Percentiles rank a stretch among this genome's conserved stretches.
phyloP scores from a whole-genome alignment of 1,284 basidiomycete genomes.

The Apiotrichum gamsii region DNA sequence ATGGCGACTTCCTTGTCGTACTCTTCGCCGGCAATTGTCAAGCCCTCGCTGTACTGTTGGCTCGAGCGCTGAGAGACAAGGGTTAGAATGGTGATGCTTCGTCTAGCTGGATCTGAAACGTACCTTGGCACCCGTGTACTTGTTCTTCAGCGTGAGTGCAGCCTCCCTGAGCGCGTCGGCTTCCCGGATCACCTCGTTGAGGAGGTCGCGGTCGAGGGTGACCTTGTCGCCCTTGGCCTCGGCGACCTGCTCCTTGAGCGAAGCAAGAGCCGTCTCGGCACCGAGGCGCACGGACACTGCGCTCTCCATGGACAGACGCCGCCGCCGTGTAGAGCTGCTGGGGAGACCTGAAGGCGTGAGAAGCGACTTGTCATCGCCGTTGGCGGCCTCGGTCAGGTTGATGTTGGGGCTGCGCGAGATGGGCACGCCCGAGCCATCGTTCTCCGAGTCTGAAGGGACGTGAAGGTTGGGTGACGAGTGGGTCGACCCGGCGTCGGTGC shows the following conservation, averaged over 20 bases:
- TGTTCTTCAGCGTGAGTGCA: constrained; percentile 62
- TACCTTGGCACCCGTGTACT: constrained; percentile 81
- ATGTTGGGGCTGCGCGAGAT: constrained; percentile 24
- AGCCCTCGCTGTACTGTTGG: constrained; percentile 83
- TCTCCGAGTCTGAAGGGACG: neutral
- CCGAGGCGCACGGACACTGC: constrained; percentile 29
- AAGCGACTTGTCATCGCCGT: constrained; percentile 12
- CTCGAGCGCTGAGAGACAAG: constrained; percentile 60
- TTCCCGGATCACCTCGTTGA: constrained; percentile 64
- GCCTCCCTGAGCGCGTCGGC: constrained; percentile 64
- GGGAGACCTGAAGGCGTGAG: constrained; percentile 24
- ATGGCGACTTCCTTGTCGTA: constrained; percentile 84
- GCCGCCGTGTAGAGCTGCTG: constrained; percentile 19
- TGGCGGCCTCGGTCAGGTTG: constrained; percentile 17
- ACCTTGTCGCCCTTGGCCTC: constrained; percentile 63
- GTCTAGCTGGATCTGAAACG: constrained; percentile 26
- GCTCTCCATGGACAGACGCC: constrained; percentile 39
- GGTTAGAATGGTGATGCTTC: too few relatives aligned
- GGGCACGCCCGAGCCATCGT: neutral
- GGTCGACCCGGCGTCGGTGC: neutral
- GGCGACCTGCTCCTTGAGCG: constrained; percentile 50
- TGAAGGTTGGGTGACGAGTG: neutral
- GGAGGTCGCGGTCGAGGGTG: constrained; percentile 65
- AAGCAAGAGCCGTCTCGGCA: constrained; percentile 26
- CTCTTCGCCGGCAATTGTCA: constrained; percentile 85